Evolutionary conservation across 139 green algal species (phyloP).

Genomic region (Haematococcus sp.): DNA sequence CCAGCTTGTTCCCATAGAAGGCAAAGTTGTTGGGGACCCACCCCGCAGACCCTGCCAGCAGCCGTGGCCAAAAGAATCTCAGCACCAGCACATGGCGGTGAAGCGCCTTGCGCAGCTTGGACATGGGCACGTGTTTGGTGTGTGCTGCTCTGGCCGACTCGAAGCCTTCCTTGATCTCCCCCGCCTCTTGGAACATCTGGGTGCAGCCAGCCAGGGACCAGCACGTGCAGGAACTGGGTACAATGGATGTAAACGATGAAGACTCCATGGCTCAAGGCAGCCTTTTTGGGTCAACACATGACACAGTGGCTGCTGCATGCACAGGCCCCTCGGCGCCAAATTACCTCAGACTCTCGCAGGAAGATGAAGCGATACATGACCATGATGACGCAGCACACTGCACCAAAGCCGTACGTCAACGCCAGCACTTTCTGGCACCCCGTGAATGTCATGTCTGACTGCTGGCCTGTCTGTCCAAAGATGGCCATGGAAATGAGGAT

Average conservation of each 20-base stretch:
- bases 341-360: conserved; percentile 11
- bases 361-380: conserved; percentile 15
- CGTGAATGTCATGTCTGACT: background rate
- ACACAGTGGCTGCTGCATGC: too few relatives aligned
- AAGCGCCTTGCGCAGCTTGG: background rate
- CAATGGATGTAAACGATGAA: too few relatives aligned
- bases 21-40: conserved; percentile 49
- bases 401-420: conserved; percentile 20
- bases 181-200: conserved; percentile 12
- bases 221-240: too few relatives aligned
- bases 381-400: conserved; percentile 12
- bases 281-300: too few relatives aligned
- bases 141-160: background rate
- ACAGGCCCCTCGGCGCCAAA: too few relatives aligned
- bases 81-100: background rate
- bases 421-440: conserved; percentile 5
- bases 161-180: background rate
- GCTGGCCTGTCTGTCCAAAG: conserved; percentile 22
- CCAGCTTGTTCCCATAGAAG: conserved; percentile 79
- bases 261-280: too few relatives aligned
- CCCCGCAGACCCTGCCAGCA: background rate
- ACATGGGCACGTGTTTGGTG: too few relatives aligned
- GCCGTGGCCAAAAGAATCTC: background rate
- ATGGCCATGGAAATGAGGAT: conserved; percentile 41
- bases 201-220: too few relatives aligned